Conservation (phyloP, 176 grass and related monocot genomes). For the Stipa capillata region DNA sequence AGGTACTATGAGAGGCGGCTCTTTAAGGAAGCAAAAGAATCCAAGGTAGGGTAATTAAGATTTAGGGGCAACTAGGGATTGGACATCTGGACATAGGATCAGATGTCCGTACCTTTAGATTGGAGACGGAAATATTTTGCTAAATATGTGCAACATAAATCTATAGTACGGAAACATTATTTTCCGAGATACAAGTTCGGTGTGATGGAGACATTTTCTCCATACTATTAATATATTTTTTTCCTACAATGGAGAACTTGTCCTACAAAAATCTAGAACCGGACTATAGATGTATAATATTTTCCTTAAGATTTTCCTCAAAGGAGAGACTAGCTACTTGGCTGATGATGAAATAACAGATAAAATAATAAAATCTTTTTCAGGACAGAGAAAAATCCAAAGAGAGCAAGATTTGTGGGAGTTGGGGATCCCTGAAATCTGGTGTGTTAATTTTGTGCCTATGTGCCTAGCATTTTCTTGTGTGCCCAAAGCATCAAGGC, state of each 20-base stretch:
- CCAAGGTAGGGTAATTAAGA: constrained; percentile 26
- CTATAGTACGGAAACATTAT: no score
- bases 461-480: constrained; percentile 11
- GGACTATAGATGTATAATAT: no score
- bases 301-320: constrained; percentile 26
- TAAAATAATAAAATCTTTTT: not conserved
- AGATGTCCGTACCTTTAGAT: no score
- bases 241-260: no score
- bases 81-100: no score
- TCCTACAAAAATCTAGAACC: no score
- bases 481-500: constrained; percentile 28
- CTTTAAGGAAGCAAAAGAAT: constrained; percentile 46
- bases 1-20: constrained; percentile 10
- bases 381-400: not conserved
- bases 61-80: no score
- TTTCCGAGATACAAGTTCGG: no score
- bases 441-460: constrained; percentile 19
- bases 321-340: not conserved
- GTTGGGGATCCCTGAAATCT: constrained; percentile 2
- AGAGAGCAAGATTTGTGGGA: constrained; percentile 11
- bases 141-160: no score
- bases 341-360: not conserved
- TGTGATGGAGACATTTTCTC: no score
- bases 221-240: no score
- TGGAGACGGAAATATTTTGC: no score